Evolutionary conservation across 2,329 filamentous ascomycete species (phyloP).

Genomic region (Tolypocladium ovalisporum): DNA sequence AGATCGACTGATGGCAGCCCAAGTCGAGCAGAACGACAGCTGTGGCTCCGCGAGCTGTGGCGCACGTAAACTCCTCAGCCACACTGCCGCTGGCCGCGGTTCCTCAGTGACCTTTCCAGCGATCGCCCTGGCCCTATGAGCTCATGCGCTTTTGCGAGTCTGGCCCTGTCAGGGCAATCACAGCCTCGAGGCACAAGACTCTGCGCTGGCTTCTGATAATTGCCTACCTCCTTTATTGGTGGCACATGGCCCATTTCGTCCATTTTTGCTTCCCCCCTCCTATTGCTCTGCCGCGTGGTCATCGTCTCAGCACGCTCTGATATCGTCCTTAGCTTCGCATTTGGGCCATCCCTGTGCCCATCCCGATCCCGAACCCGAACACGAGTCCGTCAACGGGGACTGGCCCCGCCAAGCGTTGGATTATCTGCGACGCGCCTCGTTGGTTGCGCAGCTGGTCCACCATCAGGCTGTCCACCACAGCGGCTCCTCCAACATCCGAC

Average conservation of each 20-base stretch:
- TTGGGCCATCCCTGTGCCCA: not conserved
- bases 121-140: not conserved
- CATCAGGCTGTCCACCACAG: not conserved
- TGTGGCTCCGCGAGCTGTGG: not conserved
- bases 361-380: slow-evolving; percentile 4
- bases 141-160: not conserved
- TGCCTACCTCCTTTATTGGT: not conserved
- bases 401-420: not conserved
- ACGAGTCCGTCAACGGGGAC: slow-evolving; percentile 1
- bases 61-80: not conserved
- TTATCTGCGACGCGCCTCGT: not conserved
- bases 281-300: not conserved
- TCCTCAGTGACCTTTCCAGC: not conserved
- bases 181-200: not conserved
- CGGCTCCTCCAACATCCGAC: slow-evolving; percentile 7
- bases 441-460: not conserved
- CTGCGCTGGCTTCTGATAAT: not conserved
- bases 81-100: not conserved
- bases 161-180: not conserved
- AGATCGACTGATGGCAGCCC: not conserved
- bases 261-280: not conserved
- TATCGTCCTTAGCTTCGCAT: not conserved
- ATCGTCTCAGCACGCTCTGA: not conserved
- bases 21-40: not conserved
- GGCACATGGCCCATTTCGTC: not conserved